Conservation (phyloP, 2,329 filamentous ascomycete species). For the Endothia cerciana region DNA sequence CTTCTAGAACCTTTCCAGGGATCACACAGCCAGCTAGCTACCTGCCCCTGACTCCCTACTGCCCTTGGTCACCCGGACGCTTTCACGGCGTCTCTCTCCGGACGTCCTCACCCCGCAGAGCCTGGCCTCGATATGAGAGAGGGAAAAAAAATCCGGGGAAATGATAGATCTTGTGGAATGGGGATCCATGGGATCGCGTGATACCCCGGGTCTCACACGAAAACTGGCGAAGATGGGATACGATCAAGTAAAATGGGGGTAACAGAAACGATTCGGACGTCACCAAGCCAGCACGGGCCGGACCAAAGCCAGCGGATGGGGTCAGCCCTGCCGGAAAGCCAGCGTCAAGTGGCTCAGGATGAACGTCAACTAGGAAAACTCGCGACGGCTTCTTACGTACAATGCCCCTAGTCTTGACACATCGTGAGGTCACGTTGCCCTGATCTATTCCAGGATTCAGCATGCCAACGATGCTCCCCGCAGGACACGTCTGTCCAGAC, state of each 20-base stretch:
- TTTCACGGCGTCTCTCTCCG: neutral
- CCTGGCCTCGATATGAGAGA: neutral
- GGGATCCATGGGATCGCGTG: constrained; percentile 4
- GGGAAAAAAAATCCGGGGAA: constrained; percentile 20
- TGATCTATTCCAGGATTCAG: constrained; percentile 15
- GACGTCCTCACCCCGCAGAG: constrained; percentile 2
- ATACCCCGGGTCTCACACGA: constrained; percentile 26
- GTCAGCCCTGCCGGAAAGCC: constrained; percentile 27
- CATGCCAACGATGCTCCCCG: neutral
- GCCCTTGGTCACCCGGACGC: constrained; percentile 2
- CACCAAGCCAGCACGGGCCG: constrained; percentile 22
- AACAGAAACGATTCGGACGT: constrained; percentile 26
- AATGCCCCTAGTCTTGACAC: constrained; percentile 25
- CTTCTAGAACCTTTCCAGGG: neutral
- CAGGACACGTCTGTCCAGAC: neutral
- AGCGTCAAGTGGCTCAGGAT: constrained; percentile 13
- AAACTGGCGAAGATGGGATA: constrained; percentile 9
- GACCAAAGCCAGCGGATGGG: constrained; percentile 26
- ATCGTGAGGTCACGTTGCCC: constrained; percentile 29
- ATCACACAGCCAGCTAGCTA: neutral
- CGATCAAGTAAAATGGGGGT: constrained; percentile 31
- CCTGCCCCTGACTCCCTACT: neutral
- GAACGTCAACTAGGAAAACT: neutral
- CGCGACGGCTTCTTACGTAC: constrained; percentile 29
- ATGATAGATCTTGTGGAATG: constrained; percentile 4